Percentiles rank a stretch among this genome's conserved stretches.
Conservation (phyloP, 495 filamentous ascomycete genomes). For the Talaromyces adpressus region DNA sequence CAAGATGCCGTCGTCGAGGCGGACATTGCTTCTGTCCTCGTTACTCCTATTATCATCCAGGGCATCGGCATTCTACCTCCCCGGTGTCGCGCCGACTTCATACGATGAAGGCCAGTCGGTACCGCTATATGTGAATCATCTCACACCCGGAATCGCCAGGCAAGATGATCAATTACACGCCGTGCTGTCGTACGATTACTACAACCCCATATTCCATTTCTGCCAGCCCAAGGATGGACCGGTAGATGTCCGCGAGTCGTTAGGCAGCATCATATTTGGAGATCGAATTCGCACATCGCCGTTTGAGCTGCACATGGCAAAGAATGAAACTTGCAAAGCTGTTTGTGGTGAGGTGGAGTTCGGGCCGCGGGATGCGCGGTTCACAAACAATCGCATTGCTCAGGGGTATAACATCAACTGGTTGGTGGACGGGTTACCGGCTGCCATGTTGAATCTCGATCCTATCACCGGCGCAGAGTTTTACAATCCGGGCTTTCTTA, state of each 20-base stretch:
- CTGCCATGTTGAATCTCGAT: conserved; percentile 70
- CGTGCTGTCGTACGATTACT: conserved; percentile 94
- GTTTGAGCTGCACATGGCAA: conserved; percentile 75
- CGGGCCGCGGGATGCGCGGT: conserved; percentile 59
- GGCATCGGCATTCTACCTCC: conserved; percentile 84
- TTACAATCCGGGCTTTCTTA: conserved; percentile 80
- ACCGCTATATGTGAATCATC: conserved; percentile 85
- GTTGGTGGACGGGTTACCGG: conserved; percentile 90
- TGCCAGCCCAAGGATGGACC: conserved; percentile 72
- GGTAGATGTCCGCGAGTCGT: conserved; percentile 70
- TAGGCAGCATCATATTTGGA: conserved; percentile 94
- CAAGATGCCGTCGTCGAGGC: conserved; percentile 36
- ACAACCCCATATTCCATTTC: conserved; percentile 78
- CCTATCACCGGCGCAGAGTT: conserved; percentile 64
- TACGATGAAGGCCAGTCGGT: conserved; percentile 71
- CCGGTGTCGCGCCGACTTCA: conserved; percentile 89
- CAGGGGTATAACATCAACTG: conserved; percentile 89
- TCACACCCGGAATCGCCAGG: conserved; percentile 74
- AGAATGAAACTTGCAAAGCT: conserved; percentile 79
- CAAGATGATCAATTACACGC: conserved; percentile 74
- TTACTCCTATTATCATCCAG: conserved; percentile 34
- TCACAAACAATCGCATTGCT: conserved; percentile 73
- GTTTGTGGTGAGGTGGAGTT: conserved; percentile 63
- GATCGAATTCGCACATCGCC: conserved; percentile 92
- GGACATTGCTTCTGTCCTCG: conserved; percentile 19